A percentile compares a stretch with the other conserved stretches of the same genome.
phyloP scores from a whole-genome alignment of 108 stramenopile genomes.

The Conticribra guillardii region DNA sequence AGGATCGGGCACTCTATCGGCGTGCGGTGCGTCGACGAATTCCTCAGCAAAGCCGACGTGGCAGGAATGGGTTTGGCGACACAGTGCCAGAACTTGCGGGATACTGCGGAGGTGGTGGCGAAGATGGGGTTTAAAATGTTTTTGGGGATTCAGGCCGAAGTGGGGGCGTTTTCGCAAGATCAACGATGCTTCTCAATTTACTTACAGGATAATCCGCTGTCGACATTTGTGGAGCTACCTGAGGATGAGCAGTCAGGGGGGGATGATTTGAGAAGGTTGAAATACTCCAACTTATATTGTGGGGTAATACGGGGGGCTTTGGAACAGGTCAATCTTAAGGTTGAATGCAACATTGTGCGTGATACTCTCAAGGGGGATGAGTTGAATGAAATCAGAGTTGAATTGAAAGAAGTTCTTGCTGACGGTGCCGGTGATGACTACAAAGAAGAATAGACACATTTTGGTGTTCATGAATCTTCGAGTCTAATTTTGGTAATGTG shows the following conservation, averaged over 20 bases:
- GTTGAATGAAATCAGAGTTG: slow-evolving; percentile 91
- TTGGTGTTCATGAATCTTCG: not conserved
- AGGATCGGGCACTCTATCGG: slow-evolving; percentile 97
- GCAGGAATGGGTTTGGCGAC: slow-evolving; percentile 28
- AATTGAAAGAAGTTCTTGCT: slow-evolving; percentile 73
- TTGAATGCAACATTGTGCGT: slow-evolving; percentile 78
- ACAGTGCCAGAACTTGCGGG: slow-evolving; percentile 63
- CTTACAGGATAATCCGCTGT: slow-evolving; percentile 91
- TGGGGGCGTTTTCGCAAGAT: slow-evolving; percentile 68
- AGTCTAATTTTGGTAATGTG: too few relatives aligned
- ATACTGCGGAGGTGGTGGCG: slow-evolving; percentile 91
- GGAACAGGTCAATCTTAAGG: slow-evolving; percentile 91
- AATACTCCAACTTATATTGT: slow-evolving; percentile 91
- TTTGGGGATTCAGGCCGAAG: slow-evolving; percentile 87
- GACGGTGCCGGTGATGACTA: slow-evolving; percentile 91
- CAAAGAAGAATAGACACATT: slow-evolving; percentile 74
- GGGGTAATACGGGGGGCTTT: slow-evolving; percentile 93
- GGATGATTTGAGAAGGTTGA: slow-evolving; percentile 62
- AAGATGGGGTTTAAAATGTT: slow-evolving; percentile 98
- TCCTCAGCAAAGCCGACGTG: slow-evolving; percentile 88
- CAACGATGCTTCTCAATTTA: slow-evolving; percentile 76
- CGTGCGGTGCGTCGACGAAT: slow-evolving; percentile 94
- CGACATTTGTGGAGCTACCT: slow-evolving; percentile 95
- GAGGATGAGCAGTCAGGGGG: slow-evolving; percentile 39
- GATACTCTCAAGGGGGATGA: slow-evolving; percentile 89